Base-by-base conservation (phyloP, 2,329 filamentous ascomycete species). In the Fusarium citri region DNA sequence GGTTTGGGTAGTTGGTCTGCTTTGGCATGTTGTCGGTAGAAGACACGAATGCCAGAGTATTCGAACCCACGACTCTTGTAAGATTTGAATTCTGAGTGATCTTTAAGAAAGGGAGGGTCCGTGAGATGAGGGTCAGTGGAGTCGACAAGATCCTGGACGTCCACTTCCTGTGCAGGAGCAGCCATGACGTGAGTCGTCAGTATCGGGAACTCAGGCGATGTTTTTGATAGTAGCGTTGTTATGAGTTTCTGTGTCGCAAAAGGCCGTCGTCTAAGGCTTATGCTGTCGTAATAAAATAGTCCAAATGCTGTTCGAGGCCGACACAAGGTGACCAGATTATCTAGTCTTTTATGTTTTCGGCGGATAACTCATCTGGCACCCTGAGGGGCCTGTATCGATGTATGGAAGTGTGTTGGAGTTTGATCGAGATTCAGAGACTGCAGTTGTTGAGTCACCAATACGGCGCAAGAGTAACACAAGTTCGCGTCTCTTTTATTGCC, bases 11-110 rank as follows among this genome's bases (percentile, higher is more conserved):
- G 85, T 78, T 96, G 92, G 64, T 90, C 88, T n/a, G 91, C 89
- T 76, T 98, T 94, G 22, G 90, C 87, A 80, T 98, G 96, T 57
- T 88, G 88, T 59, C 91, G 88, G 80, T 92, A 94, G 79, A 98
- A 98, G 45, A 94, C 90, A 59, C 95, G 89, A 68, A 98, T 86
- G 31, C 86, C 87, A 3, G 89, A 87, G 78, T 98, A 98, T 11
- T 87, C 90, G 69, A 90, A 90, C 28, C 80, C 81, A 18, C 84
- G 85, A 5, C 94, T 94, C n/a, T 86, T 89, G 79, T 94, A 97
- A 8, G 89, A 86, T 75, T 87, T 87, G 72, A 91, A 85, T 41
- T 87, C 85, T 16, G 93, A 94, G 78, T 95, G 87, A 73, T 94
- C 92, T 78, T 86, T 91, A 64, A 98, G 85, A 15, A 98, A 85